These are phyloP conservation scores for Botrytis sinoallii DNA, from an alignment of 2,329 filamentous ascomycete genomes.

Conservation along the genomic window DNA sequence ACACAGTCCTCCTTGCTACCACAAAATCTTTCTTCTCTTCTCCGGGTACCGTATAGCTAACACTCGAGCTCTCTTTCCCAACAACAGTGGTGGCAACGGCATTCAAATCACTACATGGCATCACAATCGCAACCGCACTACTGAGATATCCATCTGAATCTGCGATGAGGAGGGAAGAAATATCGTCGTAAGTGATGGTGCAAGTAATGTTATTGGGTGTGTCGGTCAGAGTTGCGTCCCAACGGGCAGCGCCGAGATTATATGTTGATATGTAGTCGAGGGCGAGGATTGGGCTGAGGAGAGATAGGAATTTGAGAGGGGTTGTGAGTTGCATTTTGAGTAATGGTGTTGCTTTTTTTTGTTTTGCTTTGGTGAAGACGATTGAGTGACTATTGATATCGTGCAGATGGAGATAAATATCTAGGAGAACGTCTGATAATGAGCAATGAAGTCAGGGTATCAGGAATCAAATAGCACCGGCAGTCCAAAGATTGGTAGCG, in stretches of 20 bases:
- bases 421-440: not conserved
- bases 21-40: not conserved
- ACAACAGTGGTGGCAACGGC: not conserved
- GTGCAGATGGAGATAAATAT: not conserved
- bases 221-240: conserved; percentile 7
- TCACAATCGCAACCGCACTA: not conserved
- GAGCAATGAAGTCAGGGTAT: not conserved
- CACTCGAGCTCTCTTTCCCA: not conserved
- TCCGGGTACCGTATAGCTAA: not conserved
- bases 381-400: not conserved
- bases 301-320: not conserved
- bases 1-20: not conserved
- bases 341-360: not conserved
- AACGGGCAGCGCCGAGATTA: not conserved
- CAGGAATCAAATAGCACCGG: not conserved
- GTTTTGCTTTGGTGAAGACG: not conserved
- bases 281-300: not conserved
- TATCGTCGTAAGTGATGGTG: not conserved
- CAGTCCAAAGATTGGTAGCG: too few relatives aligned
- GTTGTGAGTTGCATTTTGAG: not conserved
- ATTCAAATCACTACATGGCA: not conserved
- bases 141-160: not conserved
- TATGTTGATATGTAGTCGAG: conserved; percentile 12
- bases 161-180: not conserved
- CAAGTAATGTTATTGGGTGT: not conserved